Percentiles rank a stretch among this genome's conserved stretches.
phyloP scores from a whole-genome alignment of 2,329 filamentous ascomycete genomes.

The Pochonia chlamydosporia region DNA sequence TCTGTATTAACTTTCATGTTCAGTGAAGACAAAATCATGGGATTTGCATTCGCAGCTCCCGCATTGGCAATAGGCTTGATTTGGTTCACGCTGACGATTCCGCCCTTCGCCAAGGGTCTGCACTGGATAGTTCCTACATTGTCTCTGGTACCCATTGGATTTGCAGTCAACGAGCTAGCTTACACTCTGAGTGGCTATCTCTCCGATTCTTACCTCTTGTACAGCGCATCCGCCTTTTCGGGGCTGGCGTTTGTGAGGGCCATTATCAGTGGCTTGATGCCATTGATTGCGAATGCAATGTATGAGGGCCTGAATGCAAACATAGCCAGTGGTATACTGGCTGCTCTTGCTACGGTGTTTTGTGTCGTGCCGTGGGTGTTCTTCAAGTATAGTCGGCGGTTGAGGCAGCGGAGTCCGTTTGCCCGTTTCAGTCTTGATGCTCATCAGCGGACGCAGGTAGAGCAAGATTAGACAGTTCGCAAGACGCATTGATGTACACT shows the following conservation, averaged over 20 bases:
- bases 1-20: too few relatives aligned
- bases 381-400: background rate
- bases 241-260: background rate
- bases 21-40: too few relatives aligned
- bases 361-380: background rate
- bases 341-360: background rate
- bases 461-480: too few relatives aligned
- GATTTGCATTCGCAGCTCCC: background rate
- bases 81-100: constrained; percentile 2
- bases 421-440: background rate
- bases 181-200: background rate
- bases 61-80: background rate
- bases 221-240: constrained; percentile 1
- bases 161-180: constrained; percentile 2
- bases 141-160: background rate
- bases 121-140: constrained; percentile 1
- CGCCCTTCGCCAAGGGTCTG: background rate
- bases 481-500: too few relatives aligned
- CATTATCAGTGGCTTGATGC: background rate
- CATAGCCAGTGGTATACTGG: background rate
- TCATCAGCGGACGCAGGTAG: too few relatives aligned
- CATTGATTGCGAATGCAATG: background rate
- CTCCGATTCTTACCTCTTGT: constrained; percentile 2
- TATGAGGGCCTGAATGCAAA: background rate
- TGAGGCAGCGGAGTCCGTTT: background rate